phyloP scores from a whole-genome alignment of 2,329 filamentous ascomycete species.

The Sordariomycetes sp. region DNA sequence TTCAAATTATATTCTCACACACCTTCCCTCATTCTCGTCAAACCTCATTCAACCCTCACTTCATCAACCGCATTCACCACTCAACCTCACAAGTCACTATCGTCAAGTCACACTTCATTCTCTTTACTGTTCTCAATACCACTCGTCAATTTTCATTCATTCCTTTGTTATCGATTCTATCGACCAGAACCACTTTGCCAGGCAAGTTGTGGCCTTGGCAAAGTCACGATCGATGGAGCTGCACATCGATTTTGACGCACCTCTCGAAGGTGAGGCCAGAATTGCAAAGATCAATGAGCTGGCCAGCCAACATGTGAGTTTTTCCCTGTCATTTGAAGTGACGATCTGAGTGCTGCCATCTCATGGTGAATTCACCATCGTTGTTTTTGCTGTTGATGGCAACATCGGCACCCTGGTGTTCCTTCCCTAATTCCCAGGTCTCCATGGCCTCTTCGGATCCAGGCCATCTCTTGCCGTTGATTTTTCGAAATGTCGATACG shows the following conservation, averaged over 20 bases:
- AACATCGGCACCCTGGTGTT: background rate
- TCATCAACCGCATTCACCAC: too few species aligned
- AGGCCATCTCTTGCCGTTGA: too few species aligned
- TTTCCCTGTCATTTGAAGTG: background rate
- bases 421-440: background rate
- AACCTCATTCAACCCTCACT: too few species aligned
- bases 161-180: too few species aligned
- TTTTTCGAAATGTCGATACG: background rate
- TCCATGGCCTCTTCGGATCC: too few species aligned
- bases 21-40: too few species aligned
- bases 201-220: background rate
- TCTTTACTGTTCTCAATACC: too few species aligned
- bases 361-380: background rate
- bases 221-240: slow-evolving; percentile 15
- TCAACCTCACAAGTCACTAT: too few species aligned
- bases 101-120: too few species aligned
- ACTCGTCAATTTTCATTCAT: background rate
- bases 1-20: too few species aligned
- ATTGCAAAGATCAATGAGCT: slow-evolving; percentile 25
- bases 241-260: slow-evolving; percentile 26
- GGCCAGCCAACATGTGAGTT: slow-evolving; percentile 25
- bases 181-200: background rate
- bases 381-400: background rate
- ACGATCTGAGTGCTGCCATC: background rate
- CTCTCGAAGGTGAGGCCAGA: slow-evolving; percentile 23